Evolutionary conservation across 2,329 filamentous ascomycete species (phyloP), one percentile per base, ranked within the genome.

Genomic region (Dryadomyces quercivorus): DNA sequence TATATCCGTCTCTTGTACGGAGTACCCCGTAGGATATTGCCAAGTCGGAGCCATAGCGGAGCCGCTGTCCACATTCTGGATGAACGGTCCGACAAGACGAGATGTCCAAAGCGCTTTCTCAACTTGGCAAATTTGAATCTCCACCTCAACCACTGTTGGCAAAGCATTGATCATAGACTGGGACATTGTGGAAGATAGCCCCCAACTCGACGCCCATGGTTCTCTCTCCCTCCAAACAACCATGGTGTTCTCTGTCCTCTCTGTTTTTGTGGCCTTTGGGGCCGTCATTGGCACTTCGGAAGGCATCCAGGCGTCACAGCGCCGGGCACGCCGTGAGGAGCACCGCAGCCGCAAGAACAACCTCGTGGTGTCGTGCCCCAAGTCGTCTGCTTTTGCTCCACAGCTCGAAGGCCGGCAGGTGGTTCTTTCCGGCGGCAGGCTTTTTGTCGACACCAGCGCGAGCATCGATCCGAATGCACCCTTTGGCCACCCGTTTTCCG

Each of bases 401-500:
- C 59, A 66, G n/a, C 66, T 76, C 16, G 70, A 76, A 56, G 72
- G 71, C 26, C 71, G 71, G 49, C 64, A 66, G 43, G 63, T 76
- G 13, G 72, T 75, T 1, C 64, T 76, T 21, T 73, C 72, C 1
- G 69, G 69, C 21, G 67, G 72, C 7, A 38, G 46, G 66, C 62
- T 77, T 13, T 77, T 74, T 58, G 70, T 78, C 20, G 75, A 75
- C 52, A 74, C 70, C 12, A 67, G 63, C 43, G 72, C 69, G 18
- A 69, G 64, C 43, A 54, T 59, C 52, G 57, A 63, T 38, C 61
- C 56, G 48, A 61, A 60, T 52, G 58, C 62, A 52, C 62, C 58
- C 1, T 65, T 67, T 51, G 72, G 75, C 3, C 76, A 81, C 61
- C 72, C 73, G 0, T 81, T 78, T 60, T 70, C 75, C 3, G 78